A percentile compares a stretch with the other conserved stretches of the same genome.
Evolutionary conservation across 306 rosid species (phyloP).

Genomic region (Casuarina equisetifolia): DNA sequence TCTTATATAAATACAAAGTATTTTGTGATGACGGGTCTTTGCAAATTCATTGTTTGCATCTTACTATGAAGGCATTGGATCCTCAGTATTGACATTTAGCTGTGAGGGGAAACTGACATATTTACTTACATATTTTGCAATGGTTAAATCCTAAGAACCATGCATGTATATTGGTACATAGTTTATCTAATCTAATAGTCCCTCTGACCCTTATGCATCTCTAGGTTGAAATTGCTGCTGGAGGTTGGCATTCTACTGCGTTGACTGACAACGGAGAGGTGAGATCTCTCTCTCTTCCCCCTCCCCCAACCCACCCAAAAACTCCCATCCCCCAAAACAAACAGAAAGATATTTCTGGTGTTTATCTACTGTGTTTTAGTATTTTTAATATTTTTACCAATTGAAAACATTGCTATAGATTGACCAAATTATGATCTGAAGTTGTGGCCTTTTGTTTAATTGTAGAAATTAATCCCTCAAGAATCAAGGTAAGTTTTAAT

Average conservation of each 20-base stretch:
- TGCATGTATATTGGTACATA: not conserved
- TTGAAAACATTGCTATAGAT: not conserved
- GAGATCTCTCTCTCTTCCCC: constrained; percentile 22
- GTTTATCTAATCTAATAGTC: constrained; percentile 12
- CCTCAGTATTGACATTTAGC: not conserved
- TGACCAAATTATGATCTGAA: not conserved
- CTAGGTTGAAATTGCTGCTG: constrained; percentile 97
- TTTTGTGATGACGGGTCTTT: not conserved
- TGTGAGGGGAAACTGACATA: not conserved
- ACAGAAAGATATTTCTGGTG: not conserved
- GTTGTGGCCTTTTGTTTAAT: not conserved
- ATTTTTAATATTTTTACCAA: not conserved
- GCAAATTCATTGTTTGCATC: not conserved
- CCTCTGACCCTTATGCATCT: constrained; percentile 17
- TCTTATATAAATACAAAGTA: not conserved
- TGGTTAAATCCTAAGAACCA: not conserved
- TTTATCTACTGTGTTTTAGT: not conserved
- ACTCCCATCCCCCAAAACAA: too few species aligned
- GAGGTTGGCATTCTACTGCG: constrained; percentile 99
- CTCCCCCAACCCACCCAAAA: not conserved
- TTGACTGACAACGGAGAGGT: constrained; percentile 95
- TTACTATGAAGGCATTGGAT: not conserved
- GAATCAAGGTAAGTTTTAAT: not conserved
- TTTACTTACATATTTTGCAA: not conserved
- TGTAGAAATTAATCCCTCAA: not conserved